Conservation (phyloP, 1,139 yeast species). For the Pichia sp. region DNA sequence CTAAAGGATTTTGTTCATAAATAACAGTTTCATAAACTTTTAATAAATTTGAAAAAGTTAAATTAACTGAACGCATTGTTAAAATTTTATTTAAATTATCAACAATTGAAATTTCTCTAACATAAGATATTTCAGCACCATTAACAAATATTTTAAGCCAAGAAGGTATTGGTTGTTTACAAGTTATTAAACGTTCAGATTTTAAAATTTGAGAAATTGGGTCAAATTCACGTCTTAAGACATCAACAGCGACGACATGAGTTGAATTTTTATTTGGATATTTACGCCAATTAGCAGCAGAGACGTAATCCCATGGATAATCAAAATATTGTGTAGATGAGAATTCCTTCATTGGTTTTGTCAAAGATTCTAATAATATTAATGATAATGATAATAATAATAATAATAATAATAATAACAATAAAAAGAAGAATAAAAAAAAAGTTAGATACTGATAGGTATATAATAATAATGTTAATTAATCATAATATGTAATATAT, state of each 20-base stretch:
- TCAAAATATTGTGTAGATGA: slow-evolving; percentile 60
- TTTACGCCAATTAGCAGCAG: slow-evolving; percentile 95
- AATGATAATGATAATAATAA: background rate
- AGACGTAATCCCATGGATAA: slow-evolving; percentile 91
- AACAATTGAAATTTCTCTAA: slow-evolving; percentile 84
- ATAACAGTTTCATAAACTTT: slow-evolving; percentile 81
- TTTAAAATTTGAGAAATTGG: slow-evolving; percentile 50
- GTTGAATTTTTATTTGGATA: slow-evolving; percentile 90
- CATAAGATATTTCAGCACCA: slow-evolving; percentile 66
- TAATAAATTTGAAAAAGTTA: slow-evolving; percentile 73
- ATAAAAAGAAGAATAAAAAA: no score
- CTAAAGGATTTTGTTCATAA: slow-evolving; percentile 60
- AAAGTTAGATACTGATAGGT: no score
- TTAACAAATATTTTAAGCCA: slow-evolving; percentile 80
- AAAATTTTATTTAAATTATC: slow-evolving; percentile 61
- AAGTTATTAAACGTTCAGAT: slow-evolving; percentile 84
- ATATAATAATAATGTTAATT: no score
- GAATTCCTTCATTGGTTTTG: slow-evolving; percentile 64
- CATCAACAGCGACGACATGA: slow-evolving; percentile 95
- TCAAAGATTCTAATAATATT: no score
- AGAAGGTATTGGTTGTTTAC: slow-evolving; percentile 78
- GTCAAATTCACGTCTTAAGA: slow-evolving; percentile 64
- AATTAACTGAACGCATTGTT: slow-evolving; percentile 77
- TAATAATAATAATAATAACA: background rate
- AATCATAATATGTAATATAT: no score